Evolutionary conservation across 192 early-diverging fungal species (phyloP), one percentile per base, ranked within the genome.

Genomic region (Umbelopsis vinacea): DNA sequence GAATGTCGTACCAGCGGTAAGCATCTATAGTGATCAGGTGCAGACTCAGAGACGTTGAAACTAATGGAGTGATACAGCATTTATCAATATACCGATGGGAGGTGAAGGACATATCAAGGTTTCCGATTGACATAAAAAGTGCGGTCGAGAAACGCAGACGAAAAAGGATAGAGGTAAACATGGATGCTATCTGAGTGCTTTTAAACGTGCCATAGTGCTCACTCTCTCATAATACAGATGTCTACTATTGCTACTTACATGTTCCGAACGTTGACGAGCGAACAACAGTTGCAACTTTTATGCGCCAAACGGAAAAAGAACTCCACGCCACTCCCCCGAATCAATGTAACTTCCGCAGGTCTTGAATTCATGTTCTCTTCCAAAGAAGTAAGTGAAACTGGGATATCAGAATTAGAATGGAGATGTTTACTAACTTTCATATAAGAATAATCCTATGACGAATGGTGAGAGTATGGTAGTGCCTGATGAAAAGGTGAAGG

Each of bases 61-160:
- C 71, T 77, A 46, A 14, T 52, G 35, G 23, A 23, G 8, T 3
- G 21, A 2, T 43, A 45, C 60, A 79, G 73, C 72, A 85, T 70
- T 68, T 88, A 6, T 77, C 78, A 8, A 66, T 89, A 11, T 76
- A 67, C 63, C 71, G 87, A 23, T 87, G 85, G 86, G 86, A 89
- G 68, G 83, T 82, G 5, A 74, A 81, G 53, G 78, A 89, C 72
- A 54, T 87, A 12, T 52, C 71, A 12, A 40, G 46, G 0, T 84
- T 84, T 67, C 85, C 87, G 2, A 23, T 22, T 6, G 84, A 89
- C 46, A 73, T 89, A 67, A 79, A 76, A 40, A 52, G 73, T 7
- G 67, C 52, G 1, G 71, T 86, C 19, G 12, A 47, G 14, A 46
- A 69, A n/a, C 74, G 87, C 46, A 71, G 84, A 66, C 43, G 48